These are phyloP conservation scores for Apiotrichum mycotoxinovorans DNA, from an alignment of 1,284 basidiomycete species.

Conservation along the genomic window DNA sequence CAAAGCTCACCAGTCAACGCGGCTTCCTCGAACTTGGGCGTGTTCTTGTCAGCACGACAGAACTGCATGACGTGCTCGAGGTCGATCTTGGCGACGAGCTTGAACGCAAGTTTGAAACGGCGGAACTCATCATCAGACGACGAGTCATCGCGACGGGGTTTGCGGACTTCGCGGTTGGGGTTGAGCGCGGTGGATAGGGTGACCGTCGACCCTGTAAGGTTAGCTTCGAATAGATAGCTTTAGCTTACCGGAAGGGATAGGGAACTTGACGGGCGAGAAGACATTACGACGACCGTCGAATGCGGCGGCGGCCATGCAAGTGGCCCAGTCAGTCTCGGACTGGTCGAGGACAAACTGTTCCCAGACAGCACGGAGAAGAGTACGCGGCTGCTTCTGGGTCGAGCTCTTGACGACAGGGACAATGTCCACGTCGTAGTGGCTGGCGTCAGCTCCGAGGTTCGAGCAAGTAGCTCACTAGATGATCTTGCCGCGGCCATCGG, in stretches of 20 bases:
- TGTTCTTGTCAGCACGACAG: slow-evolving; percentile 32
- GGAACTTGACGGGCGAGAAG: slow-evolving; percentile 38
- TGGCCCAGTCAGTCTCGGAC: slow-evolving; percentile 17
- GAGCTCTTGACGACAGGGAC: slow-evolving; percentile 42
- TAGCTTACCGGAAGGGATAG: slow-evolving; percentile 26
- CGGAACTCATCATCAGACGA: slow-evolving; percentile 37
- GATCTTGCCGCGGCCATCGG: slow-evolving; percentile 27
- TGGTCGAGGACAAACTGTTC: slow-evolving; percentile 32
- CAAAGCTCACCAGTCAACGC: slow-evolving; percentile 38
- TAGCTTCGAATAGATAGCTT: neutral
- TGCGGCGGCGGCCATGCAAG: slow-evolving; percentile 26
- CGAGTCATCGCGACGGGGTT: slow-evolving; percentile 17
- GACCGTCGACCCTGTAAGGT: slow-evolving; percentile 2
- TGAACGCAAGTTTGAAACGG: slow-evolving; percentile 35
- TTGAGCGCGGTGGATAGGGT: slow-evolving; percentile 28
- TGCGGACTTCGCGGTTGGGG: slow-evolving; percentile 31
- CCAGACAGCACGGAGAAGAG: slow-evolving; percentile 31
- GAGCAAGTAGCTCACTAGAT: slow-evolving; percentile 31
- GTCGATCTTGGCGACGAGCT: slow-evolving; percentile 38
- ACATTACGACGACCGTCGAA: slow-evolving; percentile 41
- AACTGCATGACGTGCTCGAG: slow-evolving; percentile 40
- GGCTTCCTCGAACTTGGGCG: slow-evolving; percentile 28
- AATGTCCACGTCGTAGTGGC: slow-evolving; percentile 48
- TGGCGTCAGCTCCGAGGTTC: slow-evolving; percentile 3
- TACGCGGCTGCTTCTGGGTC: slow-evolving; percentile 31